A percentile compares a stretch with the other conserved stretches of the same genome.
Conservation (phyloP, 164 flowering plant genomes). For the Umbellularia californica region DNA sequence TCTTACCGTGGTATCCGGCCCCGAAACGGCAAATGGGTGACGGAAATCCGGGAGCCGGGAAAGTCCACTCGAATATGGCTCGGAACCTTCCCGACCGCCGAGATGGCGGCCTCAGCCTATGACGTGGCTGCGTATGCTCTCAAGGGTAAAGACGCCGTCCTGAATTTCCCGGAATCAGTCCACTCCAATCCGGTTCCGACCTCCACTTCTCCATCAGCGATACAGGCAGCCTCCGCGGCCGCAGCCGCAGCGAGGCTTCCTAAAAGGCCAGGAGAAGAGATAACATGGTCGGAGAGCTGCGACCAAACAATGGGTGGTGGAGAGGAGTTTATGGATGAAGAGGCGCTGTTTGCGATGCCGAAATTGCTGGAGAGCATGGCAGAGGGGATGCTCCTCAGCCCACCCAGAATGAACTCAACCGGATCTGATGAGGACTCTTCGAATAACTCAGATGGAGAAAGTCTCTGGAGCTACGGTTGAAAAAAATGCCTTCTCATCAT, state of each 20-base stretch:
- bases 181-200: constrained; percentile 36
- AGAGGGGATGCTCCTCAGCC: constrained; percentile 56
- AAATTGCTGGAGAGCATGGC: constrained; percentile 51
- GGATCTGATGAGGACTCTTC: constrained; percentile 23
- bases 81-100: constrained; percentile 69
- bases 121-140: constrained; percentile 77
- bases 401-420: constrained; percentile 37
- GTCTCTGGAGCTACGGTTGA: constrained; percentile 33
- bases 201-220: constrained; percentile 43
- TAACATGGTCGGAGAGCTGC: not conserved
- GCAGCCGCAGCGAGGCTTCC: constrained; percentile 37
- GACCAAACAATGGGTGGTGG: not conserved
- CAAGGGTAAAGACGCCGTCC: constrained; percentile 43
- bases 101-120: constrained; percentile 76
- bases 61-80: constrained; percentile 80
- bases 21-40: constrained; percentile 82
- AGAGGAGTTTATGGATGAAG: constrained; percentile 42
- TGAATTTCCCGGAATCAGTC: constrained; percentile 55
- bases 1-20: constrained; percentile 55
- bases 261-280: not conserved
- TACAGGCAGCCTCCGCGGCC: constrained; percentile 48
- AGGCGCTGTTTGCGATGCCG: constrained; percentile 51
- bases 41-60: constrained; percentile 83
- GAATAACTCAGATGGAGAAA: constrained; percentile 25
- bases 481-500: not conserved